A percentile compares a stretch with the other conserved stretches of the same genome.
These are phyloP conservation scores for Pilasporangium apinafurcum DNA, from an alignment of 352 stramenopile species.

Conservation along the genomic window DNA sequence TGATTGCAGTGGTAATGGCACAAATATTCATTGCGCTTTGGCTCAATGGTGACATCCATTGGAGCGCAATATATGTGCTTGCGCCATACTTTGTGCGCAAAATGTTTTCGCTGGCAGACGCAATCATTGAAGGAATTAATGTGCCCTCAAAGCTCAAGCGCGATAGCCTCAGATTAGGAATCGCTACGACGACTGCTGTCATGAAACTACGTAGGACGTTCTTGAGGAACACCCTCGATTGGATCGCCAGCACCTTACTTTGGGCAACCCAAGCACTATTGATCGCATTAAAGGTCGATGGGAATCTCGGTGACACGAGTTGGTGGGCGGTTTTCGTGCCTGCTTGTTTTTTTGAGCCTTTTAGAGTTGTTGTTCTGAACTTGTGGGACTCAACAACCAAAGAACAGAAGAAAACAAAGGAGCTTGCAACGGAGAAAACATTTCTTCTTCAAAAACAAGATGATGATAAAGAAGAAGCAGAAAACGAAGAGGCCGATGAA, in stretches of 20 bases:
- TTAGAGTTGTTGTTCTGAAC: too few species aligned
- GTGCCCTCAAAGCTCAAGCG: conserved; percentile 67
- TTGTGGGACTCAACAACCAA: too few species aligned
- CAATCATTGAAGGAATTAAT: conserved; percentile 37
- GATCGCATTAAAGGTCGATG: conserved; percentile 66
- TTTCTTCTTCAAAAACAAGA: too few species aligned
- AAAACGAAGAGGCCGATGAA: conserved; percentile 39
- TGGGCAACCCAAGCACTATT: conserved; percentile 60
- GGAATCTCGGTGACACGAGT: conserved; percentile 31
- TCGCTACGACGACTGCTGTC: conserved; percentile 61
- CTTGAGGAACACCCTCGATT: conserved; percentile 26
- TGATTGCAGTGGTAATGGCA: conserved; percentile 59
- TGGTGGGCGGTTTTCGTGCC: conserved; percentile 83
- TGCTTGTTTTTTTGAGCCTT: conserved; percentile 65
- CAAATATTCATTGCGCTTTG: conserved; percentile 82
- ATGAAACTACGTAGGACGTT: conserved; percentile 45
- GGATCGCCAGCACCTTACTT: conserved; percentile 34
- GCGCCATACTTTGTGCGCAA: conserved; percentile 81
- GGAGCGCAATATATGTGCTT: conserved; percentile 54
- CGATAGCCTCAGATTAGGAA: conserved; percentile 56
- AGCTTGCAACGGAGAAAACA: too few species aligned
- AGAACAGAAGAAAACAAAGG: too few species aligned
- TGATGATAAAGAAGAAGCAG: conserved; percentile 30
- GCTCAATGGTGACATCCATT: conserved; percentile 63
- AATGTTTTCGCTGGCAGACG: conserved; percentile 58